Conservation (phyloP, 78 protist genomes). For the Dictyostelium citrinum region DNA sequence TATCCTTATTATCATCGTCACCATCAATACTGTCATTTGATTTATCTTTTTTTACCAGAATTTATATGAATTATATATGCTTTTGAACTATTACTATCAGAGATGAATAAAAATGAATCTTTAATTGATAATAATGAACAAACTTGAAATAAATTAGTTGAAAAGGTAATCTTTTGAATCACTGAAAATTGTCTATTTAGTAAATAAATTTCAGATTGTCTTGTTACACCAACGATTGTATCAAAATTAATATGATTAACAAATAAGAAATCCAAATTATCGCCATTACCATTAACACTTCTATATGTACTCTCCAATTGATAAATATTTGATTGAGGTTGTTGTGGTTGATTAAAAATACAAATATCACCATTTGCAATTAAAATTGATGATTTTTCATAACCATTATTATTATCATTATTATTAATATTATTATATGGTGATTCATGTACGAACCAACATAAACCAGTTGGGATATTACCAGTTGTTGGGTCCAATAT, state of each 20-base stretch:
- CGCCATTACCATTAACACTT: not conserved
- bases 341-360: not conserved
- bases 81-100: not conserved
- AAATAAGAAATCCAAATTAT: not conserved
- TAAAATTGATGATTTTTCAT: not conserved
- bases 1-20: not conserved
- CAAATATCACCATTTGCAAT: not conserved
- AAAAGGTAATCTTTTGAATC: not conserved
- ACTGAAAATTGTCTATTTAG: not conserved
- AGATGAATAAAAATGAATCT: slow-evolving; percentile 20
- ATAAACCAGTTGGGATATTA: not conserved
- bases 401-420: not conserved
- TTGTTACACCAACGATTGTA: not conserved
- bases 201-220: slow-evolving; percentile 5
- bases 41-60: not conserved
- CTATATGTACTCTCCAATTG: not conserved
- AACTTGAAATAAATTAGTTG: not conserved
- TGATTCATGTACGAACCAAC: not conserved
- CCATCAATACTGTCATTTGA: not conserved
- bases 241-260: not conserved
- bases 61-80: slow-evolving; percentile 24
- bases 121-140: not conserved
- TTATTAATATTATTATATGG: not conserved
- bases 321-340: not conserved
- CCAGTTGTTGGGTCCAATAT: not conserved